These are phyloP conservation scores for Aspergillus sergii DNA, from an alignment of 2,329 filamentous ascomycete species.

Conservation along the genomic window DNA sequence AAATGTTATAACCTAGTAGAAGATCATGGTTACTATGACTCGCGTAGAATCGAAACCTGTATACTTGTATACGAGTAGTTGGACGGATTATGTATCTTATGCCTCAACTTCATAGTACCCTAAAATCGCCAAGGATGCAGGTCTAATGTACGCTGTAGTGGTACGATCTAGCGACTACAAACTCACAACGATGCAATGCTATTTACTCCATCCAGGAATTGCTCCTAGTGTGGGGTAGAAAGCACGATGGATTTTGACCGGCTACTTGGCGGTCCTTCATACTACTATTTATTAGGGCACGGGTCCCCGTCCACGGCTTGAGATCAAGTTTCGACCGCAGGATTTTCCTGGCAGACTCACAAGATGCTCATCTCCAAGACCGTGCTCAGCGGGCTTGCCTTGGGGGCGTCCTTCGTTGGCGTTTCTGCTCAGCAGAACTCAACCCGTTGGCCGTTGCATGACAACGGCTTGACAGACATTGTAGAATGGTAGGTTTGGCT, in stretches of 20 bases:
- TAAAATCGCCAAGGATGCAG: neutral
- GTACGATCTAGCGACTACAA: neutral
- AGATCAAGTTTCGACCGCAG: neutral
- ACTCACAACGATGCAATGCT: neutral
- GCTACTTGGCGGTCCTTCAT: neutral
- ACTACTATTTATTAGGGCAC: neutral
- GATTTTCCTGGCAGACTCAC: neutral
- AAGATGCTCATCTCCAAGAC: slow-evolving; percentile 3
- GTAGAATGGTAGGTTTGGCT: slow-evolving; percentile 46
- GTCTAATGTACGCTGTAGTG: neutral
- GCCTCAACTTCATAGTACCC: neutral
- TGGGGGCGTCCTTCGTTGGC: neutral
- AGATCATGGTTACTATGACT: neutral
- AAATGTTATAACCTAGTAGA: neutral
- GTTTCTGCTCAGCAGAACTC: neutral
- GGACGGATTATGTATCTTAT: neutral
- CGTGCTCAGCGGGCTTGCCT: neutral
- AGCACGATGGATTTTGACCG: neutral
- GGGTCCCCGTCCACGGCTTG: neutral
- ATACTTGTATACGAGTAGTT: neutral
- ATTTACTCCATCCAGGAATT: neutral
- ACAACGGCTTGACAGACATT: slow-evolving; percentile 48
- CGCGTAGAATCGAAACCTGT: neutral
- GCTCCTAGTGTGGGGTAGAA: neutral
- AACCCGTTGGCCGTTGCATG: slow-evolving; percentile 50